phyloP scores from a whole-genome alignment of 768 basidiomycete species.

The Lactarius evosmus region DNA sequence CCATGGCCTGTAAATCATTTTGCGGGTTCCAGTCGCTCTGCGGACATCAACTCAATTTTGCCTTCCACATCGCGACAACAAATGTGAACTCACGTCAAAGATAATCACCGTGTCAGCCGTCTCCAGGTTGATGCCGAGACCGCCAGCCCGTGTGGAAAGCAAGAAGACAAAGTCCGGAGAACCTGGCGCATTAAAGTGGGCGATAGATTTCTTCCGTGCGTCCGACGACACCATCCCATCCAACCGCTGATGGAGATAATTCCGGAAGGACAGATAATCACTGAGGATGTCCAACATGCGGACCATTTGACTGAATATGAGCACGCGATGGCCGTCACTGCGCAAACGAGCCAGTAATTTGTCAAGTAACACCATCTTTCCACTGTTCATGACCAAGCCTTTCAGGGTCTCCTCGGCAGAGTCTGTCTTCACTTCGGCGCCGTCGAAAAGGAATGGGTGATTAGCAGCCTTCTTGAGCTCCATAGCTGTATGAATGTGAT shows the following conservation, averaged over 20 bases:
- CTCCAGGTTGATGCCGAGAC: slow-evolving; percentile 97
- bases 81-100: slow-evolving; percentile 72
- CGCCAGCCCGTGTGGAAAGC: slow-evolving; percentile 94
- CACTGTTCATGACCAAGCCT: slow-evolving; percentile 97
- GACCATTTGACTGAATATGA: slow-evolving; percentile 99
- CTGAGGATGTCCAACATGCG: slow-evolving; percentile 97
- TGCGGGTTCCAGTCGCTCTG: slow-evolving; percentile 99
- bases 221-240: slow-evolving; percentile 97
- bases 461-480: slow-evolving; percentile 98
- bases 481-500: slow-evolving; percentile 61
- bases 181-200: slow-evolving; percentile 91
- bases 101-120: slow-evolving; percentile 99
- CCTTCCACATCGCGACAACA: not conserved
- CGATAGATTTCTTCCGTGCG: slow-evolving; percentile 89
- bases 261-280: slow-evolving; percentile 89
- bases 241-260: slow-evolving; percentile 89
- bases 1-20: slow-evolving; percentile 99
- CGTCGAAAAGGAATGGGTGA: slow-evolving; percentile 97
- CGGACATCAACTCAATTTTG: slow-evolving; percentile 30
- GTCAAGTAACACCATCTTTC: slow-evolving; percentile 97
- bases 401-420: slow-evolving; percentile 81
- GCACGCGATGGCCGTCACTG: slow-evolving; percentile 90
- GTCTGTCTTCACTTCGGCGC: slow-evolving; percentile 68
- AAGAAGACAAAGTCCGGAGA: slow-evolving; percentile 97
- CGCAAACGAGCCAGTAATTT: slow-evolving; percentile 90